Evolutionary conservation across 768 basidiomycete genomes (phyloP).

Genomic region (Leccinum longicurvipes): DNA sequence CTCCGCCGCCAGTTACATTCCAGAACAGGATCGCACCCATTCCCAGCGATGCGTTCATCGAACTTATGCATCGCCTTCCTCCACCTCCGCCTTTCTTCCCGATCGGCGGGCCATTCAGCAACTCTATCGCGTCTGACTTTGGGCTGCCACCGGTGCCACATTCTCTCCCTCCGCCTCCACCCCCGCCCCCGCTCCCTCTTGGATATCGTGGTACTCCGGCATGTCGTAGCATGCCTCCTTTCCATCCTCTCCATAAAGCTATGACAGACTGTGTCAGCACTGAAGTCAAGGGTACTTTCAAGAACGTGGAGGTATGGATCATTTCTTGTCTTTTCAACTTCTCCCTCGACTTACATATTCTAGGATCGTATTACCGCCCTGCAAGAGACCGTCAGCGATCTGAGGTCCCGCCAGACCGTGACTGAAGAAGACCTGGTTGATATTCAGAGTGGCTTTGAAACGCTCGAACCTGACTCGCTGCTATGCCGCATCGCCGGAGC

Average conservation of each 20-base stretch:
- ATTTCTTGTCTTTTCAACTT: not conserved
- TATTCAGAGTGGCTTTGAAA: slow-evolving; percentile 38
- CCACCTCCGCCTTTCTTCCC: slow-evolving; percentile 18
- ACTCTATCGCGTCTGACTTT: slow-evolving; percentile 18
- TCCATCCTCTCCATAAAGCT: slow-evolving; percentile 13
- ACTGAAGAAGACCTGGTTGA: slow-evolving; percentile 32
- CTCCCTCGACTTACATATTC: not conserved
- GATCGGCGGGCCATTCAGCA: slow-evolving; percentile 17
- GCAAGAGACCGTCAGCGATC: slow-evolving; percentile 17
- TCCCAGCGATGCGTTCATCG: slow-evolving; percentile 5
- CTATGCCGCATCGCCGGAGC: slow-evolving; percentile 26
- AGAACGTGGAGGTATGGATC: slow-evolving; percentile 20
- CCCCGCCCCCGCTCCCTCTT: not conserved
- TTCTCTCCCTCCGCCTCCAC: slow-evolving; percentile 1
- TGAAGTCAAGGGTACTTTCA: slow-evolving; percentile 22
- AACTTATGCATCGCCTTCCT: slow-evolving; percentile 20
- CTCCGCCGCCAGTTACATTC: slow-evolving; percentile 1
- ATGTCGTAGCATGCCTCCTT: slow-evolving; percentile 5
- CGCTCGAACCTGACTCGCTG: slow-evolving; percentile 35
- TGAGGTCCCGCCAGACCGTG: slow-evolving; percentile 23
- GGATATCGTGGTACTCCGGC: no score
- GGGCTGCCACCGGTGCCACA: slow-evolving; percentile 16
- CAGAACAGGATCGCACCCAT: slow-evolving; percentile 15
- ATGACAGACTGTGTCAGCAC: slow-evolving; percentile 20
- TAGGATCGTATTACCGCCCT: slow-evolving; percentile 26